These are phyloP conservation scores for Nepenthes alata DNA, from an alignment of 179 eudicot genomes.

Conservation along the genomic window DNA sequence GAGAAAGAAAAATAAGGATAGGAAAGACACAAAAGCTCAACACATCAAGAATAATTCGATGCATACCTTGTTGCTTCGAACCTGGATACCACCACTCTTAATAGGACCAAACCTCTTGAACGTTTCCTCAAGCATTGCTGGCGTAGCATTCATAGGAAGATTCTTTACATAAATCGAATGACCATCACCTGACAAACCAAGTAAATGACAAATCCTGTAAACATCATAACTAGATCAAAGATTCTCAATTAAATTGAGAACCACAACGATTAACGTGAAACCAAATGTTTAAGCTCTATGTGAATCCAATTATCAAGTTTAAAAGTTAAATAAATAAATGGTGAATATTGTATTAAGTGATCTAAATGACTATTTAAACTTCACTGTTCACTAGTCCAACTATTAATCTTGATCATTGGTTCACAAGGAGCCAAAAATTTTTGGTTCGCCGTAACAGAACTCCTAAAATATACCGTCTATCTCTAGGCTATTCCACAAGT, in stretches of 20 bases:
- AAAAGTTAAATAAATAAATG: too few species aligned
- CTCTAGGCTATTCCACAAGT: too few species aligned
- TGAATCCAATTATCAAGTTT: too few species aligned
- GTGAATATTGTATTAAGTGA: too few species aligned
- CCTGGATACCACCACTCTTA: conserved; percentile 71
- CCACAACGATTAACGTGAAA: not conserved
- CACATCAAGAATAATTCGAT: not conserved
- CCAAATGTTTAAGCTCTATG: too few species aligned
- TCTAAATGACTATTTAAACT: too few species aligned
- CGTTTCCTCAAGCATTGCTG: conserved; percentile 40
- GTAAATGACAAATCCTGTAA: not conserved
- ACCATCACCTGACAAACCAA: conserved; percentile 42
- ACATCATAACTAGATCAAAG: not conserved
- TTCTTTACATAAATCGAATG: conserved; percentile 62
- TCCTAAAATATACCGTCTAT: too few species aligned
- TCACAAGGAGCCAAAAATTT: too few species aligned
- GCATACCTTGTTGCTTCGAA: conserved; percentile 54
- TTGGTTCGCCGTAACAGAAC: too few species aligned
- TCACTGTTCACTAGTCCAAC: too few species aligned
- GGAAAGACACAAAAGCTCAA: not conserved
- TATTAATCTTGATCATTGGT: too few species aligned
- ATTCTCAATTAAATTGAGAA: not conserved
- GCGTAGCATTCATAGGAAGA: conserved; percentile 47
- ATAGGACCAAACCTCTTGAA: conserved; percentile 71
- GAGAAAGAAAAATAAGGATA: not conserved